A percentile compares a stretch with the other conserved stretches of the same genome.
Evolutionary conservation across 306 rosid genomes (phyloP).

Genomic region (Malus asiatica): DNA sequence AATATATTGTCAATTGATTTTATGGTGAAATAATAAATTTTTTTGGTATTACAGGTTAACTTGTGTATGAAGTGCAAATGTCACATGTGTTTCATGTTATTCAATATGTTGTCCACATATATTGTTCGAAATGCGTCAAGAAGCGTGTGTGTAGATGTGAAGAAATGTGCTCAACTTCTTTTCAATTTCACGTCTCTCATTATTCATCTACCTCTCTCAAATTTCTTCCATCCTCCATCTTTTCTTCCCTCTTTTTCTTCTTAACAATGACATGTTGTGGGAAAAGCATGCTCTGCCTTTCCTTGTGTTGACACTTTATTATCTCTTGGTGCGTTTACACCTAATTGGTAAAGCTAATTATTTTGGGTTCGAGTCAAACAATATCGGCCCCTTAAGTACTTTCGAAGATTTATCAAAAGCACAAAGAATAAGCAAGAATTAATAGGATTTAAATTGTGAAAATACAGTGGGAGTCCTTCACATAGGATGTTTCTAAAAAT

Average conservation of each 20-base stretch:
- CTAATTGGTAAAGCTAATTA: not conserved
- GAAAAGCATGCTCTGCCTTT: not conserved
- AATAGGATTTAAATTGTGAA: not conserved
- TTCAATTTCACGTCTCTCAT: not conserved
- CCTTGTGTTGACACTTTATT: not conserved
- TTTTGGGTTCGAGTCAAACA: not conserved
- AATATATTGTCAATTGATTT: no score
- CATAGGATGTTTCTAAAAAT: not conserved
- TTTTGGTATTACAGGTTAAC: not conserved
- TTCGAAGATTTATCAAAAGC: not conserved
- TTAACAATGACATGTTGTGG: not conserved
- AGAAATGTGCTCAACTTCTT: not conserved
- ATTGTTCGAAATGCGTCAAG: not conserved
- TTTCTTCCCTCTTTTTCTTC: not conserved
- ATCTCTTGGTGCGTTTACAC: slow-evolving; percentile 3
- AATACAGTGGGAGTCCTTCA: not conserved
- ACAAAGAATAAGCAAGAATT: not conserved
- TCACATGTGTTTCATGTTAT: no score
- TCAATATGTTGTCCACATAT: not conserved
- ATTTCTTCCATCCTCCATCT: not conserved
- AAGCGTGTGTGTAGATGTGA: no score
- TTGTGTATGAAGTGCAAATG: no score
- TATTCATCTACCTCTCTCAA: not conserved
- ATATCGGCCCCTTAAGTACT: not conserved
- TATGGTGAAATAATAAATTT: no score